These are phyloP conservation scores for Pyrenophora teres DNA, from an alignment of 2,329 filamentous ascomycete genomes.

Conservation along the genomic window DNA sequence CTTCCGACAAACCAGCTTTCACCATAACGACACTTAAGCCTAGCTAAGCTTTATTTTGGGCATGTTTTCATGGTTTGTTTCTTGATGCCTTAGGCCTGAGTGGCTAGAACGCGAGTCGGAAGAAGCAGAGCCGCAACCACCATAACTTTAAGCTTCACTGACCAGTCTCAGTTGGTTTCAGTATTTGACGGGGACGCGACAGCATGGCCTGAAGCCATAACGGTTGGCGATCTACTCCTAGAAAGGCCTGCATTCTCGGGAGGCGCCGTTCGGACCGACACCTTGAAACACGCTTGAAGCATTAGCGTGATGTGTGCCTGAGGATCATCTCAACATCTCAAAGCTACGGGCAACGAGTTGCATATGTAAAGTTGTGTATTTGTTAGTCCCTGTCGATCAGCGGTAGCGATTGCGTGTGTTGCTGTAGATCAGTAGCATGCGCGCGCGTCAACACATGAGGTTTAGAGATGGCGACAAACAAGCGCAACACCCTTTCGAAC, in stretches of 20 bases:
- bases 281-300: slow-evolving; percentile 16
- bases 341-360: neutral
- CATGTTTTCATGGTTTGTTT: slow-evolving; percentile 12
- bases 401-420: no score
- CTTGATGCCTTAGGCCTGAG: neutral
- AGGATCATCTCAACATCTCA: slow-evolving; percentile 21
- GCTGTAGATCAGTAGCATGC: no score
- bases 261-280: slow-evolving; percentile 15
- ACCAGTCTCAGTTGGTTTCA: slow-evolving; percentile 9
- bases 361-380: neutral
- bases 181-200: slow-evolving; percentile 2
- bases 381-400: no score
- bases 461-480: no score
- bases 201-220: slow-evolving; percentile 3
- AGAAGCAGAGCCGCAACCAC: slow-evolving; percentile 3
- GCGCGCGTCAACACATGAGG: no score
- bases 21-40: slow-evolving; percentile 10
- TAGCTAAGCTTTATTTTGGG: slow-evolving; percentile 18
- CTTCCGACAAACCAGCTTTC: slow-evolving; percentile 5
- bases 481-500: no score
- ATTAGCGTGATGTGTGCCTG: slow-evolving; percentile 15
- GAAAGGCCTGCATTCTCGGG: slow-evolving; percentile 4
- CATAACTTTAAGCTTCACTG: neutral
- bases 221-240: neutral
- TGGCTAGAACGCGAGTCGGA: slow-evolving; percentile 2